These are phyloP conservation scores for Trichoderma endophyticum DNA, from an alignment of 2,329 filamentous ascomycete genomes.

Conservation along the genomic window DNA sequence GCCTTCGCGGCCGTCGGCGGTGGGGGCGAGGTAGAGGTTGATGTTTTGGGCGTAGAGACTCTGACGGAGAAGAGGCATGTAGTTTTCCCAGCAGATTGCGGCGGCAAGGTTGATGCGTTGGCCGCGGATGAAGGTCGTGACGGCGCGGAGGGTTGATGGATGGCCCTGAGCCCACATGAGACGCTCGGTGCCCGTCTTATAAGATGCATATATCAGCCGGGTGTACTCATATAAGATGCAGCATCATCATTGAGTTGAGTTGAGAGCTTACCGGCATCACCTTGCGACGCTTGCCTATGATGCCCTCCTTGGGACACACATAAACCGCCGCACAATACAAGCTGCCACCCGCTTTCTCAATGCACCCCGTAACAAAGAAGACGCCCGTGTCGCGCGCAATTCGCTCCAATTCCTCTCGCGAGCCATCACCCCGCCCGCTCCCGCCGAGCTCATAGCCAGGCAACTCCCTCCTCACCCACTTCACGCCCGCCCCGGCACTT, in stretches of 20 bases:
- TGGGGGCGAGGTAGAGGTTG: slow-evolving; percentile 87
- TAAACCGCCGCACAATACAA: slow-evolving; percentile 83
- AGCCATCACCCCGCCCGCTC: slow-evolving; percentile 50
- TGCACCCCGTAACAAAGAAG: slow-evolving; percentile 74
- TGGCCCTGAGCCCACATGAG: slow-evolving; percentile 87
- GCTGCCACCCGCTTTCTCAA: slow-evolving; percentile 78
- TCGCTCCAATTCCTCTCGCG: slow-evolving; percentile 72
- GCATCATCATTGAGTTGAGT: not conserved
- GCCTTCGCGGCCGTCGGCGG: slow-evolving; percentile 77
- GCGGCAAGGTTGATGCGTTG: slow-evolving; percentile 76
- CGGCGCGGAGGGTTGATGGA: slow-evolving; percentile 72
- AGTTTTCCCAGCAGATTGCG: slow-evolving; percentile 96
- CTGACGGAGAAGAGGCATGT: slow-evolving; percentile 86
- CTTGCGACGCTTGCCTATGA: slow-evolving; percentile 83
- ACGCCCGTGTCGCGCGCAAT: slow-evolving; percentile 75
- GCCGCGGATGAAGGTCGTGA: slow-evolving; percentile 75
- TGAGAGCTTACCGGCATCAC: slow-evolving; percentile 71
- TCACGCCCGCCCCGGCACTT: slow-evolving; percentile 63
- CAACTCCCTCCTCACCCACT: slow-evolving; percentile 65
- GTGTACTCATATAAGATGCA: not conserved
- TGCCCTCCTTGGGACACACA: slow-evolving; percentile 69
- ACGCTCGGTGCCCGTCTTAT: slow-evolving; percentile 71
- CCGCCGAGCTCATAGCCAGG: slow-evolving; percentile 23
- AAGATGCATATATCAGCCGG: not conserved
- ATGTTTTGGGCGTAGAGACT: slow-evolving; percentile 85